phyloP scores from a whole-genome alignment of 1,284 basidiomycete species.

The Ustilago curta region DNA sequence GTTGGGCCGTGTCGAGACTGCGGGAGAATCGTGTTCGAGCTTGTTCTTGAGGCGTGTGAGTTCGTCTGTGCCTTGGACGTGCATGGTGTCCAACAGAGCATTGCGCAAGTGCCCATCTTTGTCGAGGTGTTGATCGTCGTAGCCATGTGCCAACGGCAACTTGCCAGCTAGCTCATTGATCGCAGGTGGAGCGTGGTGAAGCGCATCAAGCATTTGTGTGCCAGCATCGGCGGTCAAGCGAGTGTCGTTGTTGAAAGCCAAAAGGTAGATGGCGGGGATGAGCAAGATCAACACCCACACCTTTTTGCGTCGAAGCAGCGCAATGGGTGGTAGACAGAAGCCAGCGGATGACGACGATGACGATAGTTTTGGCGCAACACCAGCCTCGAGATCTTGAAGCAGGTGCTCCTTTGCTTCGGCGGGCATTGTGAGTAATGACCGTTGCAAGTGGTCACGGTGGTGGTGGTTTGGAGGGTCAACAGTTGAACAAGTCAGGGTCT shows the following conservation, averaged over 20 bases:
- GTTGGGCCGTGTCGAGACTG: background rate
- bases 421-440: slow-evolving; percentile 9
- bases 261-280: slow-evolving; percentile 21
- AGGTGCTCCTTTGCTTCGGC: slow-evolving; percentile 22
- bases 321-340: slow-evolving; percentile 34
- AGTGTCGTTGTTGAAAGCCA: slow-evolving; percentile 33
- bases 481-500: slow-evolving; percentile 3
- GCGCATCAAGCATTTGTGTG: slow-evolving; percentile 26
- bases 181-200: slow-evolving; percentile 27
- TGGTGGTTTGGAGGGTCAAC: background rate
- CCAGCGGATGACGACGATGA: slow-evolving; percentile 10
- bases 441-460: background rate
- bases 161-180: slow-evolving; percentile 39
- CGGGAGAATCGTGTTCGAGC: slow-evolving; percentile 11
- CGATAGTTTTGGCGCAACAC: slow-evolving; percentile 7
- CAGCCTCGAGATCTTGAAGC: slow-evolving; percentile 33
- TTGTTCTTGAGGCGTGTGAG: slow-evolving; percentile 23
- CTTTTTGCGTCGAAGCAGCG: slow-evolving; percentile 44
- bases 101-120: slow-evolving; percentile 34
- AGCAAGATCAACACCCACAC: slow-evolving; percentile 16
- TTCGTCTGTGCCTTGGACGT: slow-evolving; percentile 27
- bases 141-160: slow-evolving; percentile 12
- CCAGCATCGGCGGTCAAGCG: slow-evolving; percentile 10
- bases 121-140: slow-evolving; percentile 31
- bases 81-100: slow-evolving; percentile 29